phyloP scores from a whole-genome alignment of 371 early-diverging fungal genomes.

The Chytridium lagenaria region DNA sequence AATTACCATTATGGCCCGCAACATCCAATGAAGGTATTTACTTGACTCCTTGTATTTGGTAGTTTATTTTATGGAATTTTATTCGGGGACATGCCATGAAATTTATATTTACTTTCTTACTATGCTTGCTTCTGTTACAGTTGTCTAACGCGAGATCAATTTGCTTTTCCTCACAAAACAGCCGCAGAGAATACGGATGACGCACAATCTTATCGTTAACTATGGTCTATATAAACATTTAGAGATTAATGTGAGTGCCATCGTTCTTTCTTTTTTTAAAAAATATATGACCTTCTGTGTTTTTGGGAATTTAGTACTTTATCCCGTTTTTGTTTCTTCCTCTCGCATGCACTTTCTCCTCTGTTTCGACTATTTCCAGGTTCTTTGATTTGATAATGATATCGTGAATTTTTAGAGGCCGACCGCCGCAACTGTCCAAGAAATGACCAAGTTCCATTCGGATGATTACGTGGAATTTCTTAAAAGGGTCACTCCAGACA shows the following conservation, averaged over 20 bases:
- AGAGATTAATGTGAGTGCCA: conserved; percentile 68
- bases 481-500: conserved; percentile 92
- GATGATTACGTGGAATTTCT: conserved; percentile 99
- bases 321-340: conserved; percentile 1
- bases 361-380: no score
- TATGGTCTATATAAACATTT: conserved; percentile 97
- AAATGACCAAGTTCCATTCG: conserved; percentile 99
- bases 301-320: no score
- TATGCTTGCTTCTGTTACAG: no score
- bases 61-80: not conserved
- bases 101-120: no score
- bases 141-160: no score
- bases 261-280: not conserved
- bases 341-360: not conserved
- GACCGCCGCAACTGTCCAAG: conserved; percentile 83
- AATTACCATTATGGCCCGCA: conserved; percentile 67
- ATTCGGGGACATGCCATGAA: no score
- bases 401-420: no score
- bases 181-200: conserved; percentile 98
- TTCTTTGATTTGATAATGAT: no score
- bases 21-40: conserved; percentile 96
- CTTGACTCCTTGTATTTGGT: not conserved
- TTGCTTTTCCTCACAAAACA: no score
- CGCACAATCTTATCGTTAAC: conserved; percentile 96
- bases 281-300: no score